Percentiles rank a stretch among this genome's conserved stretches.
Conservation (phyloP, 108 stramenopile species). For the Cyclotella cryptica region DNA sequence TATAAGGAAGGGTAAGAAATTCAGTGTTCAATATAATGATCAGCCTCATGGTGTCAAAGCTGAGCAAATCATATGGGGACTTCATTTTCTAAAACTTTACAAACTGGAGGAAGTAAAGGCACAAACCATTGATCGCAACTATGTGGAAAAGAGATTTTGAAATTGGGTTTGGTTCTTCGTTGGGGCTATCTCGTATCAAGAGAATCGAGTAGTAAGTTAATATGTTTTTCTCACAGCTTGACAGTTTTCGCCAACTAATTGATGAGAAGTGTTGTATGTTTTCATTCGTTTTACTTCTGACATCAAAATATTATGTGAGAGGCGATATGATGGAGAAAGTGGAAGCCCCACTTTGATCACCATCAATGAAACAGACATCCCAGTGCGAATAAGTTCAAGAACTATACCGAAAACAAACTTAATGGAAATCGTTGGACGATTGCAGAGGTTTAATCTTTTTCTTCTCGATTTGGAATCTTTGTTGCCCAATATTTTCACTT, state of each 20-base stretch:
- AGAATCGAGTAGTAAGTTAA: slow-evolving; percentile 27
- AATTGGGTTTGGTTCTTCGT: slow-evolving; percentile 38
- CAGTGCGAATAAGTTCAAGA: slow-evolving; percentile 32
- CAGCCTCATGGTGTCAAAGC: too few species aligned
- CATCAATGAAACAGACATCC: slow-evolving; percentile 33
- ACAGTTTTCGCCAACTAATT: background rate
- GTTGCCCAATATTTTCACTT: too few species aligned
- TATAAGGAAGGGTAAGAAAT: too few species aligned
- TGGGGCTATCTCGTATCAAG: slow-evolving; percentile 28
- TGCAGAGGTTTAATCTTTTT: too few species aligned
- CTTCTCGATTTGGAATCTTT: too few species aligned
- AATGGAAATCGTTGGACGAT: too few species aligned
- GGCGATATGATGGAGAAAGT: background rate
- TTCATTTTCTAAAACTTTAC: too few species aligned
- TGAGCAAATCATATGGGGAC: too few species aligned
- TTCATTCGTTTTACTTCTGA: background rate
- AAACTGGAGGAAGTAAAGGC: too few species aligned
- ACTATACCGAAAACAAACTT: too few species aligned
- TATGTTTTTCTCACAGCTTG: slow-evolving; percentile 3
- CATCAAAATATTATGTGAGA: slow-evolving; percentile 21
- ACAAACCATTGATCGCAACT: too few species aligned
- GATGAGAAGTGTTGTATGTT: background rate
- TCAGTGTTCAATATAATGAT: too few species aligned
- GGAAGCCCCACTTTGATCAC: slow-evolving; percentile 6
- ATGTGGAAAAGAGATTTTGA: slow-evolving; percentile 26